Conservation (phyloP, 345 rosid species). For the Eucalyptus microcorys region DNA sequence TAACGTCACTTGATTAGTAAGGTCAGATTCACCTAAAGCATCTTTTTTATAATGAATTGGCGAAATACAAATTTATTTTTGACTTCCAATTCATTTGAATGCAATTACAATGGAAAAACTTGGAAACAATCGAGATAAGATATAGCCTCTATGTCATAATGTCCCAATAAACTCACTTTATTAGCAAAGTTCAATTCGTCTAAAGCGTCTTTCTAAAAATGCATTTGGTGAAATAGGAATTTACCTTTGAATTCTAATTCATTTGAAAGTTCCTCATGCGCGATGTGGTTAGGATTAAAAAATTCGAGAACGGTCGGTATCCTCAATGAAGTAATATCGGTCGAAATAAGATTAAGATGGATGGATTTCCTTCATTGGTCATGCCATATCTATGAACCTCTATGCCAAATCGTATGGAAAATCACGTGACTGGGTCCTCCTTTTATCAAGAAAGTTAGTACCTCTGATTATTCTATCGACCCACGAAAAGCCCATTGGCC, state of each 20-base stretch:
- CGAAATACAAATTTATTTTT: accelerated
- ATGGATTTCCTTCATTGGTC: neutral
- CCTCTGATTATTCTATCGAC: neutral
- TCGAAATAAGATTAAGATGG: neutral
- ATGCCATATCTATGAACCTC: neutral
- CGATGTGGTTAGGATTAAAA: neutral
- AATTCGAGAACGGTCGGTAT: neutral
- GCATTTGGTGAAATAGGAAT: neutral
- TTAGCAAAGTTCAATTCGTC: neutral
- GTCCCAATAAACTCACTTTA: neutral
- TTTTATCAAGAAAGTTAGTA: neutral
- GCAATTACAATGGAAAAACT: no score
- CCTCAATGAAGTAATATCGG: neutral
- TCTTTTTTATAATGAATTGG: accelerated
- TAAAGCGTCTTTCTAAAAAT: neutral
- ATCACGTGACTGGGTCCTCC: neutral
- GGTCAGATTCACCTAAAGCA: accelerated
- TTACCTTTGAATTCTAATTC: neutral
- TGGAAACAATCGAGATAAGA: neutral
- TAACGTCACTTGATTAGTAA: no score
- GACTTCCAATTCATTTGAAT: no score
- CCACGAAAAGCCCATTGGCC: neutral
- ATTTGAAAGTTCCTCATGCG: neutral
- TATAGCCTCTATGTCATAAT: neutral
- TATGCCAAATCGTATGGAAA: neutral